Evolutionary conservation across 1,284 basidiomycete genomes (phyloP), one percentile per base, ranked within the genome.

Genomic region (Albatrellus sp.): DNA sequence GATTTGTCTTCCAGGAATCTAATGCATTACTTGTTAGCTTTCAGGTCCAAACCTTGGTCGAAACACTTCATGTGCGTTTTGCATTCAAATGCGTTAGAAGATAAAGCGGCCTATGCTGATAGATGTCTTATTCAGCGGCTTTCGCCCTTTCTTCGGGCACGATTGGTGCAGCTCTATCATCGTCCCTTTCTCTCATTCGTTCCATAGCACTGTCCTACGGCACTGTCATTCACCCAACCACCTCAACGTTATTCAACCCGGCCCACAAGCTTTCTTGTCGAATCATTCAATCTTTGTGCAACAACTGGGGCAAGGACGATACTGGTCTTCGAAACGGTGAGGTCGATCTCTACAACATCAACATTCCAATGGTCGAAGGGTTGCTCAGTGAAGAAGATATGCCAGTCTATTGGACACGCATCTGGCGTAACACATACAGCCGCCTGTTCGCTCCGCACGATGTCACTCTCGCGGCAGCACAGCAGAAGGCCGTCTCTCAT

Each of bases 121-220:
- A 38, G 40, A 53, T 14, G 24, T 3, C n/a, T 31, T n/a, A n/a
- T 40, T 10, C 29, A 86, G 84, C 87, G 33, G 89, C 90, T 1
- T 90, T 91, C 57, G 73, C 84, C 5, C 68, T 93, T 35, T 90
- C 88, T 0, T 90, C 88, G 16, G 92, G 92, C 0, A 96, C 92
- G 1, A 72, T 96, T 49, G 91, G 92, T 34, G 90, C 90, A 1
- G 86, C 91, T 1, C 67, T 94, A 54, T 84, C 86, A 12, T 78
- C 82, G 1, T 79, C 89, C 1, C 63, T 93, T 39, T 82, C 85
- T 20, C 67, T 73, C 51, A 66, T 70, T 37, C 73, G 84, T 41
- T 70, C 86, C 24, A 85, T 90, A 52, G 80, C 87, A 0, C 57
- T 96, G 28, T 91, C 87, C 0, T 96, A 91, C 59, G 91, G 89